Conservation (phyloP, 768 basidiomycete genomes). For the Psilocybe subaeruginosa region DNA sequence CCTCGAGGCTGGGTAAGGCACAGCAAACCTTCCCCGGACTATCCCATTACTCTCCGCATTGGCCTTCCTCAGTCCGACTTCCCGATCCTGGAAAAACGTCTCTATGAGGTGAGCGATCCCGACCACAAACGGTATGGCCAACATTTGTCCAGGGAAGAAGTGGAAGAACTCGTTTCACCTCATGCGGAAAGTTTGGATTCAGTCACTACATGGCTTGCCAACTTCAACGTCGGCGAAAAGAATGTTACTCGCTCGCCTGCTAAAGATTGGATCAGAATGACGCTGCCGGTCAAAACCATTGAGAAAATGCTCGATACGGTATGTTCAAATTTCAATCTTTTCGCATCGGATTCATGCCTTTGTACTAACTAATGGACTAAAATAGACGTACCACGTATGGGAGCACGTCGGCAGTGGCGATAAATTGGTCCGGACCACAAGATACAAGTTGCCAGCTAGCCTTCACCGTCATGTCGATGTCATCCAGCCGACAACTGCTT, state of each 20-base stretch:
- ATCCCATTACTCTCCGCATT: constrained; percentile 56
- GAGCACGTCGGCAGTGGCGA: constrained; percentile 56
- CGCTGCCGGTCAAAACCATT: constrained; percentile 56
- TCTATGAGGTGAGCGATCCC: constrained; percentile 64
- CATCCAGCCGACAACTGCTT: constrained; percentile 75
- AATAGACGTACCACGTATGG: constrained; percentile 69
- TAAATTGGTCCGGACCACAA: constrained; percentile 63
- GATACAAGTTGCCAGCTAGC: constrained; percentile 64
- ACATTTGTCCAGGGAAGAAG: constrained; percentile 66
- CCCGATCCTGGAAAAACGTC: constrained; percentile 47
- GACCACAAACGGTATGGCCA: constrained; percentile 54
- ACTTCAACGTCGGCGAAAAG: constrained; percentile 52
- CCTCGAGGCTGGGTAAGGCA: constrained; percentile 47
- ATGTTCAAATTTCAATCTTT: constrained; percentile 19
- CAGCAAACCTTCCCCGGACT: constrained; percentile 43
- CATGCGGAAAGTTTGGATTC: constrained; percentile 50
- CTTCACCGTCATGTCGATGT: constrained; percentile 66
- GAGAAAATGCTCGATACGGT: constrained; percentile 76
- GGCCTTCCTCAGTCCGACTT: constrained; percentile 59
- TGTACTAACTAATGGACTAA: background rate
- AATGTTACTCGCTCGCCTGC: constrained; percentile 60
- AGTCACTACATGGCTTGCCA: constrained; percentile 65
- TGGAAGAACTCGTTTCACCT: constrained; percentile 64
- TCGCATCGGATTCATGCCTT: background rate
- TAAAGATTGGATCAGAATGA: constrained; percentile 69